Evolutionary conservation across 2,329 filamentous ascomycete genomes (phyloP).

Genomic region (Juglanconis oblonga): DNA sequence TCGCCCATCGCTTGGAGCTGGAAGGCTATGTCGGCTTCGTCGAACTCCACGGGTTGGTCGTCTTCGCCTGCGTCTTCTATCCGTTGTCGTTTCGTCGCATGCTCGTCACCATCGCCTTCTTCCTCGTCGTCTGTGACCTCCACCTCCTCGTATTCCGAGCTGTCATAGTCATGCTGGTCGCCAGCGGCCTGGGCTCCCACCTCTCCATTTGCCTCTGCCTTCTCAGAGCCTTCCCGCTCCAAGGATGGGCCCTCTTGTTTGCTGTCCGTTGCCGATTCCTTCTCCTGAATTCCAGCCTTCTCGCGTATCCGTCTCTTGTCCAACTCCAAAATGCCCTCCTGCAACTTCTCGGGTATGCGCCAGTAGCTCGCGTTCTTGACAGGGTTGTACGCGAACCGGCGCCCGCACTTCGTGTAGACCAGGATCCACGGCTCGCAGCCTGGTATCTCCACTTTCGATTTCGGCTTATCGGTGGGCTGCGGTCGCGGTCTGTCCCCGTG

Average conservation of each 20-base stretch:
- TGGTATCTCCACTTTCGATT: slow-evolving; percentile 74
- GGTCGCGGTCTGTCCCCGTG: slow-evolving; percentile 58
- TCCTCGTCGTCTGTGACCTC: slow-evolving; percentile 64
- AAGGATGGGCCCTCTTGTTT: slow-evolving; percentile 8
- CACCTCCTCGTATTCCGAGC: slow-evolving; percentile 74
- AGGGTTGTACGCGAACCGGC: slow-evolving; percentile 87
- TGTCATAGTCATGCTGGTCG: slow-evolving; percentile 49
- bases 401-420: slow-evolving; percentile 86
- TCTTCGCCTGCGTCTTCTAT: slow-evolving; percentile 41
- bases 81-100: slow-evolving; percentile 47
- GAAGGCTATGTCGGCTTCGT: slow-evolving; percentile 90
- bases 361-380: slow-evolving; percentile 87
- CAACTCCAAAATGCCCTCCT: slow-evolving; percentile 70
- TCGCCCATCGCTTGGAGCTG: slow-evolving; percentile 88
- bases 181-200: slow-evolving; percentile 37
- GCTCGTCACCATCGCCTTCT: slow-evolving; percentile 44
- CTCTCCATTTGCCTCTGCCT: slow-evolving; percentile 29
- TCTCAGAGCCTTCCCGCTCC: slow-evolving; percentile 11
- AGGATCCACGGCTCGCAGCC: slow-evolving; percentile 84
- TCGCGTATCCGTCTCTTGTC: slow-evolving; percentile 69
- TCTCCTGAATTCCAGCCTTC: slow-evolving; percentile 39
- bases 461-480: slow-evolving; percentile 77
- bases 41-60: slow-evolving; percentile 67
- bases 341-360: slow-evolving; percentile 86
- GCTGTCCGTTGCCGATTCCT: slow-evolving; percentile 6